A percentile compares a stretch with the other conserved stretches of the same genome.
Evolutionary conservation across 2,329 filamentous ascomycete species (phyloP).

Genomic region (Ophiostoma novo-ulmi): DNA sequence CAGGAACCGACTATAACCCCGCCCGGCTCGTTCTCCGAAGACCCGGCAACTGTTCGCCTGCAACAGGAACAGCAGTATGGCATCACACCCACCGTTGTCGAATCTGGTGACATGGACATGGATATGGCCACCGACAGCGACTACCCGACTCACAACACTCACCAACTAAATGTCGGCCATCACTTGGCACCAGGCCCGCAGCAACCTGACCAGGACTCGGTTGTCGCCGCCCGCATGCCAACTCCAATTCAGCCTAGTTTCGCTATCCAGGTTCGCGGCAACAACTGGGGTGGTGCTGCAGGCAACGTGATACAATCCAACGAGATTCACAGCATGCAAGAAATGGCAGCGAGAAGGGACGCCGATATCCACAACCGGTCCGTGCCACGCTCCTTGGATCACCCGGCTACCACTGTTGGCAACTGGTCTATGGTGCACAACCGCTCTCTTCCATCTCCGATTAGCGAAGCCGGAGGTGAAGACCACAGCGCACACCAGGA

Average conservation of each 20-base stretch:
- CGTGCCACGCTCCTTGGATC: constrained; percentile 47
- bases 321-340: constrained; percentile 2
- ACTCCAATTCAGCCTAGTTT: constrained; percentile 58
- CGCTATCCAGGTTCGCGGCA: constrained; percentile 51
- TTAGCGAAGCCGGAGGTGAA: constrained; percentile 50
- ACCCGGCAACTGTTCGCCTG: constrained; percentile 25
- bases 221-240: constrained; percentile 47
- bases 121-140: constrained; percentile 47
- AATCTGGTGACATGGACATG: constrained; percentile 41
- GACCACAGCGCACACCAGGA: constrained; percentile 33
- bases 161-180: constrained; percentile 18
- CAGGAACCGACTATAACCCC: constrained; percentile 37
- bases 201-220: constrained; percentile 35
- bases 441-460: constrained; percentile 54
- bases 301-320: constrained; percentile 32
- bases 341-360: background rate
- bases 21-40: constrained; percentile 40
- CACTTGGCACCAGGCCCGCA: constrained; percentile 33
- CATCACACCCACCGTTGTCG: constrained; percentile 21
- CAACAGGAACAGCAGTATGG: constrained; percentile 28
- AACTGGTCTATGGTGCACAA: constrained; percentile 52
- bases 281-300: constrained; percentile 42
- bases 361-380: constrained; percentile 34
- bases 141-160: background rate
- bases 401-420: constrained; percentile 31